Conservation (phyloP, 2,329 filamentous ascomycete genomes). For the Pezicula rhizophila region DNA sequence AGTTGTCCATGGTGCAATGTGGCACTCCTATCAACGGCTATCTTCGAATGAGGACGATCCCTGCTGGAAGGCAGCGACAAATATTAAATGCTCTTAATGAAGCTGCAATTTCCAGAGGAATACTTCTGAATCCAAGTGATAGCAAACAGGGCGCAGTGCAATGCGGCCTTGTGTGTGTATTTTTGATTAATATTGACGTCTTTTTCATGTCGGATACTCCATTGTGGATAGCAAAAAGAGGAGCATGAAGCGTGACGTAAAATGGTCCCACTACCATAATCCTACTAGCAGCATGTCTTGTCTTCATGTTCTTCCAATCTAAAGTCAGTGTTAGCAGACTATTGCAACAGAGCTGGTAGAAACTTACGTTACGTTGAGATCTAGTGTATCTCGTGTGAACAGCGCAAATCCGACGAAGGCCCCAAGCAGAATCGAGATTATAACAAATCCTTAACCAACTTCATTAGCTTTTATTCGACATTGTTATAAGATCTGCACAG, state of each 20-base stretch:
- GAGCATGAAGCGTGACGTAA: background rate
- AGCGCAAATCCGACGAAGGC: conserved; percentile 16
- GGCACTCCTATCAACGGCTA: background rate
- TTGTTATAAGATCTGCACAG: background rate
- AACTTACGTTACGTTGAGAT: background rate
- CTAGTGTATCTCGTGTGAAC: conserved; percentile 14
- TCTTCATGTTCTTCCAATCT: background rate
- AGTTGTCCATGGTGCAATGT: background rate
- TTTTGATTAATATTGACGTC: too few species aligned
- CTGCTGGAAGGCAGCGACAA: too few species aligned
- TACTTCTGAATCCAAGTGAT: too few species aligned
- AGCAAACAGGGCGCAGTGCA: too few species aligned
- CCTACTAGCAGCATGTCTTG: background rate
- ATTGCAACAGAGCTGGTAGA: background rate
- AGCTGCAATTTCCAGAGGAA: too few species aligned
- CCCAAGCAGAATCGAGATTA: conserved; percentile 16
- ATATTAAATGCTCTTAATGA: too few species aligned
- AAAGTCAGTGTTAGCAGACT: background rate
- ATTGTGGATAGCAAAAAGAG: background rate
- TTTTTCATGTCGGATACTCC: background rate
- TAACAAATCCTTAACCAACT: conserved; percentile 14
- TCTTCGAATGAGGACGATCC: background rate
- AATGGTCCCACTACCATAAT: background rate
- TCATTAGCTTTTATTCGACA: background rate
- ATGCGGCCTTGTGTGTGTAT: too few species aligned